Conservation (phyloP, 306 rosid species). For the Rosa chinensis region DNA sequence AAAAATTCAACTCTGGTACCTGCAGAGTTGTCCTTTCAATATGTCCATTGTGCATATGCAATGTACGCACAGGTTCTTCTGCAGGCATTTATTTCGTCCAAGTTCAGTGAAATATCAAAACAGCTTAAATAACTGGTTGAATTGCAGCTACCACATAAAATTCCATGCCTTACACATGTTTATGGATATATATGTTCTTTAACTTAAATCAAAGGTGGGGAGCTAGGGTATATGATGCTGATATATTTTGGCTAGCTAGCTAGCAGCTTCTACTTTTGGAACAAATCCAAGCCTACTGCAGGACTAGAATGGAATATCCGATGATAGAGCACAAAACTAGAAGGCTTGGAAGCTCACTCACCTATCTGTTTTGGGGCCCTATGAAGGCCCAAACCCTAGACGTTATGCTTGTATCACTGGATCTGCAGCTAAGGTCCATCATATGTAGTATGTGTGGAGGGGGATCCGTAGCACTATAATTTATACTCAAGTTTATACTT, state of each 20-base stretch:
- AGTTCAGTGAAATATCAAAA: background rate
- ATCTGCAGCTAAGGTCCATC: too few species aligned
- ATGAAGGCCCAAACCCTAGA: background rate
- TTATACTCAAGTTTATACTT: too few species aligned
- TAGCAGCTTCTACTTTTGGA: background rate
- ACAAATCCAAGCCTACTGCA: slow-evolving; percentile 2
- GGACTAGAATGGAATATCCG: background rate
- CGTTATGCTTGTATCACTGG: background rate
- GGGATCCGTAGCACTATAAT: too few species aligned
- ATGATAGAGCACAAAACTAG: background rate
- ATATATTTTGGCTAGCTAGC: background rate
- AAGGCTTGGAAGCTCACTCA: background rate
- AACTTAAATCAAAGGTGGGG: background rate
- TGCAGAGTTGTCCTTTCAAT: background rate
- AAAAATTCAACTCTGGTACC: background rate
- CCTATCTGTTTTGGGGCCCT: background rate
- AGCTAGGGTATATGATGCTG: slow-evolving; percentile 2
- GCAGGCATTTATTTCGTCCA: background rate
- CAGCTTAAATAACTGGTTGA: background rate
- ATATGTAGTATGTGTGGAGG: too few species aligned
- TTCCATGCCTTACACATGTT: background rate
- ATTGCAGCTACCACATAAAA: background rate
- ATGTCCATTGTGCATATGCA: background rate
- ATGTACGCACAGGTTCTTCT: background rate
- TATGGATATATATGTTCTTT: background rate